A percentile compares a stretch with the other conserved stretches of the same genome.
phyloP scores from a whole-genome alignment of 2,329 filamentous ascomycete species.

The Teratosphaeria destructans region DNA sequence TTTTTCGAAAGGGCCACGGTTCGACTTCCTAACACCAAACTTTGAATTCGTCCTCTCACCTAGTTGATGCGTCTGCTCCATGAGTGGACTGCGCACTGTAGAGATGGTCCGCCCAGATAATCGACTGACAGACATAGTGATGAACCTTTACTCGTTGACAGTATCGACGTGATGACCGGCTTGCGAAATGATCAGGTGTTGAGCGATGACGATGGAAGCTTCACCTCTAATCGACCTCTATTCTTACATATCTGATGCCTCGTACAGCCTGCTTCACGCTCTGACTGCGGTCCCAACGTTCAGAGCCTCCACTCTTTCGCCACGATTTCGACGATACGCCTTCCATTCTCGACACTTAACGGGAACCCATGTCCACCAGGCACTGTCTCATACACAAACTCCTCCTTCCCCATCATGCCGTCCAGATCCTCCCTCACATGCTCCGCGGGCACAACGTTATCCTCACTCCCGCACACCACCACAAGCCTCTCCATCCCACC shows the following conservation, averaged over 20 bases:
- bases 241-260: background rate
- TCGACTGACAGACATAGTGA: too few species aligned
- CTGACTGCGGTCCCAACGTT: background rate
- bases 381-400: slow-evolving; percentile 1
- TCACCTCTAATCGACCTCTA: background rate
- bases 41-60: too few species aligned
- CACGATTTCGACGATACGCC: background rate
- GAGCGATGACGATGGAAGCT: background rate
- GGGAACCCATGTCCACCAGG: slow-evolving; percentile 5
- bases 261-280: background rate
- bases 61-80: too few species aligned
- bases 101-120: too few species aligned
- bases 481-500: slow-evolving; percentile 1
- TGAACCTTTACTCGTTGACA: too few species aligned
- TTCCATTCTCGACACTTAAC: background rate
- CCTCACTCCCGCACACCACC: slow-evolving; percentile 2
- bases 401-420: background rate
- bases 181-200: background rate
- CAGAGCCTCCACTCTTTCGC: slow-evolving; percentile 3
- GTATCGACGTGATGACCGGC: too few species aligned
- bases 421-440: slow-evolving; percentile 3
- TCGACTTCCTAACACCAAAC: too few species aligned
- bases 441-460: slow-evolving; percentile 2
- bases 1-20: background rate
- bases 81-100: too few species aligned